Evolutionary conservation across 1,284 basidiomycete species (phyloP).

Genomic region (Ustilago crameri): DNA sequence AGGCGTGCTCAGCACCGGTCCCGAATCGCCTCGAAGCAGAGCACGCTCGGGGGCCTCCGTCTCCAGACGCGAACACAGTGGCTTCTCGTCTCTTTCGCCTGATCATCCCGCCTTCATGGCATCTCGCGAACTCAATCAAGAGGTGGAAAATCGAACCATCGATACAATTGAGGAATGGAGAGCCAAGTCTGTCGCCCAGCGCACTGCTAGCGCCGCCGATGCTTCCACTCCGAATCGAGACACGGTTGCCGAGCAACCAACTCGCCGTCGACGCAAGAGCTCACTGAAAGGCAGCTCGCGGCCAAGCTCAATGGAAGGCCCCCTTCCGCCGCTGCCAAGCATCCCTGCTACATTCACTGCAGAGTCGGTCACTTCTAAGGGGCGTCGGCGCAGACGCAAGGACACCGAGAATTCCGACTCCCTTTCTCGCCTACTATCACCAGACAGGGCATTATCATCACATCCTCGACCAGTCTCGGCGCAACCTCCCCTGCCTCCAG

Average conservation of each 20-base stretch:
- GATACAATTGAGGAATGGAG: slow-evolving; percentile 52
- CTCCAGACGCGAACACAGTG: slow-evolving; percentile 18
- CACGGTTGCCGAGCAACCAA: slow-evolving; percentile 2
- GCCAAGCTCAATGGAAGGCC: slow-evolving; percentile 27
- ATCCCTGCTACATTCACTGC: slow-evolving; percentile 14
- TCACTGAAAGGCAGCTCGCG: slow-evolving; percentile 23
- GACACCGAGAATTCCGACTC: slow-evolving; percentile 8
- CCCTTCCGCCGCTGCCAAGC: slow-evolving; percentile 23
- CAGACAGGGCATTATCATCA: slow-evolving; percentile 9
- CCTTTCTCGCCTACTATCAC: slow-evolving; percentile 20
- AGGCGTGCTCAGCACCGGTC: slow-evolving; percentile 44
- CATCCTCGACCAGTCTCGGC: slow-evolving; percentile 6
- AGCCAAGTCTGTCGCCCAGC: slow-evolving; percentile 18
- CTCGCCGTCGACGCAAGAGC: slow-evolving; percentile 32
- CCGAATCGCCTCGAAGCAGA: slow-evolving; percentile 34
- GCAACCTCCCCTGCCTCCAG: slow-evolving; percentile 6
- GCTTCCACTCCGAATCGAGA: slow-evolving; percentile 1
- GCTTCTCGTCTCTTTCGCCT: slow-evolving; percentile 20
- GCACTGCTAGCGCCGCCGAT: not conserved
- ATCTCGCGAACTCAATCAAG: slow-evolving; percentile 32
- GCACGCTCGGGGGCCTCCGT: slow-evolving; percentile 29
- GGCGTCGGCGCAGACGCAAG: slow-evolving; percentile 20
- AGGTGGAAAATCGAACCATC: slow-evolving; percentile 34
- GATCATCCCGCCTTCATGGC: slow-evolving; percentile 42
- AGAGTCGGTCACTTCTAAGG: slow-evolving; percentile 36